phyloP scores from a whole-genome alignment of 371 early-diverging fungal genomes.

The Apophysomyces sp. region DNA sequence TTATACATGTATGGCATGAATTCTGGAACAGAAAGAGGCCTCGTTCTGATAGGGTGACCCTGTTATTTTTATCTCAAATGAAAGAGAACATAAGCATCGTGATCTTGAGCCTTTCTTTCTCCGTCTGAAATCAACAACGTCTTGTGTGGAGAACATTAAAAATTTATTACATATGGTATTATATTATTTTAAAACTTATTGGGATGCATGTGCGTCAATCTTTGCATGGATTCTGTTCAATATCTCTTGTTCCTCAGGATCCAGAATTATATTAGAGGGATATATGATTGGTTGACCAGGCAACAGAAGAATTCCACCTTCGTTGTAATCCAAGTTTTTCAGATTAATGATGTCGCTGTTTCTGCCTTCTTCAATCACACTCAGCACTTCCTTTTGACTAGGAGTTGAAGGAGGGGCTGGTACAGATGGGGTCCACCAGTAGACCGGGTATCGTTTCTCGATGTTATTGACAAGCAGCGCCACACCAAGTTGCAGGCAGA shows the following conservation, averaged over 20 bases:
- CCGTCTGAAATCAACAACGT: too few species aligned
- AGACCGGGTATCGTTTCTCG: slow-evolving; percentile 62
- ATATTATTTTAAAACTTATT: too few species aligned
- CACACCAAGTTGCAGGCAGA: slow-evolving; percentile 52
- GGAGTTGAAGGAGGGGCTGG: neutral
- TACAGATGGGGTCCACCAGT: slow-evolving; percentile 59
- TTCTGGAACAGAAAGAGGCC: too few species aligned
- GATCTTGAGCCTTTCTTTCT: too few species aligned
- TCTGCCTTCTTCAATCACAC: neutral
- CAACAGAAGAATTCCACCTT: neutral
- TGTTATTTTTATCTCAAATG: too few species aligned
- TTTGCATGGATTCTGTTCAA: neutral
- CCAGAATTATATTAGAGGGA: neutral
- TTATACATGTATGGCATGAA: too few species aligned
- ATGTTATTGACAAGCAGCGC: slow-evolving; percentile 72
- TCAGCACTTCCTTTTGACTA: neutral
- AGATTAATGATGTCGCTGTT: neutral
- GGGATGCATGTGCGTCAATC: neutral
- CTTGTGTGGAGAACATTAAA: too few species aligned
- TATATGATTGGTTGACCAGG: neutral
- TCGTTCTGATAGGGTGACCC: too few species aligned
- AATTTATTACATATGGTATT: too few species aligned
- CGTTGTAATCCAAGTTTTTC: neutral
- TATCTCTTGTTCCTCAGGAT: neutral
- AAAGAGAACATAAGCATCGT: too few species aligned